Evolutionary conservation across 75 land plant species (phyloP).

Genomic region (Adiantum capillusveneris): DNA sequence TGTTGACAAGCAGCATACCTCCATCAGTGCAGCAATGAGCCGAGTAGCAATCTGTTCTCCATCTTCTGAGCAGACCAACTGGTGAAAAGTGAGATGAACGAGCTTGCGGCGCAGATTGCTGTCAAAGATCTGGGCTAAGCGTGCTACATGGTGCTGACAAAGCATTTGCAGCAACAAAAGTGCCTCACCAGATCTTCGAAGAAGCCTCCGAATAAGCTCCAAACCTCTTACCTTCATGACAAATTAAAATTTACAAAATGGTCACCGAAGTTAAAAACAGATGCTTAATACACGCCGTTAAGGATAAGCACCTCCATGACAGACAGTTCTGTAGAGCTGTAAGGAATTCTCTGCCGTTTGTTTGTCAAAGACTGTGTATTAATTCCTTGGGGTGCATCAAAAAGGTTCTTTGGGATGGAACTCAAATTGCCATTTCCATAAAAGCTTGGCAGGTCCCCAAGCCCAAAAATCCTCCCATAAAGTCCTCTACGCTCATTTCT

Average conservation of each 20-base stretch:
- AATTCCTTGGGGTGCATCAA: constrained; percentile 28
- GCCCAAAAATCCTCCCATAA: constrained; percentile 84
- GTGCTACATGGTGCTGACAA: constrained; percentile 82
- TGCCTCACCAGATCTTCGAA: constrained; percentile 92
- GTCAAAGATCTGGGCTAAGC: constrained; percentile 76
- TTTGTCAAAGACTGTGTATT: constrained; percentile 28
- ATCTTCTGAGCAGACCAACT: constrained; percentile 92
- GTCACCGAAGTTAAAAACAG: too few relatives aligned
- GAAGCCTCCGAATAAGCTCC: constrained; percentile 90
- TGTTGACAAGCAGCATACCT: constrained; percentile 46
- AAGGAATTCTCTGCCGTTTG: constrained; percentile 83
- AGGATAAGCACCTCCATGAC: constrained; percentile 85
- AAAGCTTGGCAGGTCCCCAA: constrained; percentile 75
- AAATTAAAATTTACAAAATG: too few relatives aligned
- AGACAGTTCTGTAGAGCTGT: constrained; percentile 76
- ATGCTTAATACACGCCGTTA: too few relatives aligned
- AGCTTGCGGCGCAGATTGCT: constrained; percentile 38
- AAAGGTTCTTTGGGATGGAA: constrained; percentile 11
- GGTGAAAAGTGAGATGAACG: constrained; percentile 83
- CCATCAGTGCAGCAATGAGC: constrained; percentile 86
- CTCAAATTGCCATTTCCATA: constrained; percentile 41
- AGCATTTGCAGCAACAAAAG: constrained; percentile 80
- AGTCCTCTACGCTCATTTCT: constrained; percentile 87
- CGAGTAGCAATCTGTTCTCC: constrained; percentile 87
- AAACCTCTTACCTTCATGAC: constrained; percentile 80